phyloP scores from a whole-genome alignment of 306 rosid genomes.

The Prunus dulcis region DNA sequence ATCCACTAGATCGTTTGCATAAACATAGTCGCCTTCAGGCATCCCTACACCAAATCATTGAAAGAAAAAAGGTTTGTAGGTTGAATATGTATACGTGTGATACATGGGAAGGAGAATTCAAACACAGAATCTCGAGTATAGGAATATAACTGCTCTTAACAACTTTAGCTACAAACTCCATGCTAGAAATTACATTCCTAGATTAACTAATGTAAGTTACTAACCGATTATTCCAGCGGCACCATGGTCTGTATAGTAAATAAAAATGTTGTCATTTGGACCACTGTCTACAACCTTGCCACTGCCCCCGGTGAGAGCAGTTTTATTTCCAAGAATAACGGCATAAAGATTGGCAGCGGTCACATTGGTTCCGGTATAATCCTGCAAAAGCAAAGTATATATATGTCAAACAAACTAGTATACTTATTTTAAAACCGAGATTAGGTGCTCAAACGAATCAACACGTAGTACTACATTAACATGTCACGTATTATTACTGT shows the following conservation, averaged over 20 bases:
- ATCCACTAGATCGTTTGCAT: conserved; percentile 34
- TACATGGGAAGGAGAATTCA: no score
- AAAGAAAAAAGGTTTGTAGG: no score
- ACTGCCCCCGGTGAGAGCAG: conserved; percentile 55
- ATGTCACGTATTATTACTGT: no score
- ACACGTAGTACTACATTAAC: no score
- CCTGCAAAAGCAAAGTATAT: conserved; percentile 5
- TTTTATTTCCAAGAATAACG: conserved; percentile 51
- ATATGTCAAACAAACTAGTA: background rate
- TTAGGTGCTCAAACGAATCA: no score
- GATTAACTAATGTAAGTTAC: background rate
- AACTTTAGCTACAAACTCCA: no score
- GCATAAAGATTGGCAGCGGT: conserved; percentile 41
- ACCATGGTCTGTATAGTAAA: conserved; percentile 68
- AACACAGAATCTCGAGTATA: no score
- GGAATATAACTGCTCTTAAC: no score
- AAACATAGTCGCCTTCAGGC: conserved; percentile 15
- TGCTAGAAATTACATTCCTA: no score
- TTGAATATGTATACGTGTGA: no score
- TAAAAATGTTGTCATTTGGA: conserved; percentile 53
- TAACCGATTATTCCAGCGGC: conserved; percentile 38
- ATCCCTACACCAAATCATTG: conserved; percentile 29
- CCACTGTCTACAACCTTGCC: conserved; percentile 64
- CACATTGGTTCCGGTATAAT: conserved; percentile 38
- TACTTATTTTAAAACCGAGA: no score